Base-by-base conservation (phyloP, 1,139 yeast genomes). In the Saccharomyces uvarum region DNA sequence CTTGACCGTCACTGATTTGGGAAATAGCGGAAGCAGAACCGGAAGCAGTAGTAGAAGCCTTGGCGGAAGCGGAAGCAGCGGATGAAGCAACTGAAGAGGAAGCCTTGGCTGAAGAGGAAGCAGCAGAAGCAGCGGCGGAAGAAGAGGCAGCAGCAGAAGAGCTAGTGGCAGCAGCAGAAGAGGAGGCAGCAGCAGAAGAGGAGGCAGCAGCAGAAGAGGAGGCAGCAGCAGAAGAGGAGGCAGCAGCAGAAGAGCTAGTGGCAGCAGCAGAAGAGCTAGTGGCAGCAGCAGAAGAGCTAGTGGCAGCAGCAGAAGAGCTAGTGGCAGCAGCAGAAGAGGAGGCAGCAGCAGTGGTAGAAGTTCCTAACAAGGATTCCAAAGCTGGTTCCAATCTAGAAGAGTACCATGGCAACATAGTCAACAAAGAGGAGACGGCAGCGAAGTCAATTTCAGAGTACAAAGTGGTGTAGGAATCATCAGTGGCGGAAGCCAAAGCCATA, bases 401-500 rank as follows among this genome's bases (percentile, higher is more conserved):
- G 64, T 73, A 75, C 77, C 78, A 75, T 63, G 78, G 77, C 50
- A 75, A 63, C 38, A 64, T 70, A 24, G 75, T 67, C 28, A 70
- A 73, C 56, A 71, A 72, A 16, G 70, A 56, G 19, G 71, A 61
- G 48, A 67, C 68, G 24, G 63, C 67, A 49, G 62, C 51, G 54
- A 61, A 53, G 57, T 68, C 62, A 53, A 67, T 59, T 50, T 56
- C 53, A 50, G 61, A 49, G 57, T 64, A 67, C 55, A 75, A 65
- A 14, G 77, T 67, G 57, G 78, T 75, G 68, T 72, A 75, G 48
- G 74, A 66, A 38, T 71, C 72, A 57, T 75, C 77, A 27, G 77
- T 74, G 64, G 74, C 74, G 48, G 78, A 74, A 48, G 63, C 59
- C 51, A 69, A 67, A 51, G 63, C 65, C 54, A 63, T 63, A 59